A percentile compares a stretch with the other conserved stretches of the same genome.
phyloP scores from a whole-genome alignment of 2,329 filamentous ascomycete genomes.

The Cordyceps pruinosa region DNA sequence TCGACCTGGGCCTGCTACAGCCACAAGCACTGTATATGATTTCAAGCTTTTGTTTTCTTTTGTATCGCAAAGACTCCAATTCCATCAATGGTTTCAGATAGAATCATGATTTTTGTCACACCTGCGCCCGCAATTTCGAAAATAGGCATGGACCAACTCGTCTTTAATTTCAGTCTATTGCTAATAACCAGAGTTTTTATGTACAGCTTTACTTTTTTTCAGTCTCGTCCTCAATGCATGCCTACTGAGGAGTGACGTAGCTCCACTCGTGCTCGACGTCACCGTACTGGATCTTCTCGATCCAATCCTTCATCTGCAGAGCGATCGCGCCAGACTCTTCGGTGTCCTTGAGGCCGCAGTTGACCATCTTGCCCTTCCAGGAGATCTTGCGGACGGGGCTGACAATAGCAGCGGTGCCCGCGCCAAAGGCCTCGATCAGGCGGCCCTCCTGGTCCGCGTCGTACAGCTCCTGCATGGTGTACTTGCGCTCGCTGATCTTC shows the following conservation, averaged over 20 bases:
- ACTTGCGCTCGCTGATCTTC: constrained; percentile 82
- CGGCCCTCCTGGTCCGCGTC: constrained; percentile 79
- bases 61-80: constrained; percentile 19
- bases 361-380: constrained; percentile 75
- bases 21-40: constrained; percentile 24
- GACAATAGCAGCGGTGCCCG: constrained; percentile 91
- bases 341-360: constrained; percentile 72
- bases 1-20: constrained; percentile 12
- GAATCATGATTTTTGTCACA: constrained; percentile 11
- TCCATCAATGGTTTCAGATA: constrained; percentile 25
- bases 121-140: neutral
- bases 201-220: constrained; percentile 13
- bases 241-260: constrained; percentile 37
- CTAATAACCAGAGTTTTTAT: constrained; percentile 1
- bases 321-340: constrained; percentile 87
- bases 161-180: constrained; percentile 1
- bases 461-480: constrained; percentile 79
- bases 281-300: constrained; percentile 90
- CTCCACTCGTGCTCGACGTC: constrained; percentile 92
- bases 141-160: neutral
- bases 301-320: constrained; percentile 88
- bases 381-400: constrained; percentile 83
- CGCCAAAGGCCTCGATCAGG: constrained; percentile 85
- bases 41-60: constrained; percentile 22
- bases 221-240: constrained; percentile 12